Base-by-base conservation (phyloP, 148 eudicot genomes). In the Oxyria digyna region DNA sequence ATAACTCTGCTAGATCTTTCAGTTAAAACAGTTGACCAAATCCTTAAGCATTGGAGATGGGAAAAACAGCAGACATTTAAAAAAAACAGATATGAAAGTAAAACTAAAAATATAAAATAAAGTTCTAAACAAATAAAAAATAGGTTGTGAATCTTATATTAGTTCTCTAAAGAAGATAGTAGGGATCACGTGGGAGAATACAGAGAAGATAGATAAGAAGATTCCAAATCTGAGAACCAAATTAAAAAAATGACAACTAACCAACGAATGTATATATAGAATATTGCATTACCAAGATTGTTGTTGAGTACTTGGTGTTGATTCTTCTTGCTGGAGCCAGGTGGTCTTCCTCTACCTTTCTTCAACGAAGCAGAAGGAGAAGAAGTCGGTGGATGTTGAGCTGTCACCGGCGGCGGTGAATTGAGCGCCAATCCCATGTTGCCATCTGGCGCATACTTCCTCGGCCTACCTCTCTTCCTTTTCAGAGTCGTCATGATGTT, bases 401-500 rank as follows among this genome's bases (percentile, higher is more conserved):
- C 65, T 41, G 57, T 62, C 68, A 9, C 57, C 40, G 55, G 21
- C 15, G 74, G 67, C 0, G 78, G 68, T 15, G 71, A 35, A 0
- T 67, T 29, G 46, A 68, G 52, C 1, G 69, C 68, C 17, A 67
- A 69, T 11, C 74, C 27, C 75, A 71, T 74, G 40, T 79, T 45
- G 8, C 76, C 76, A 69, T 77, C 87, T 10, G 82, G 64, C 15
- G 70, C 78, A 66, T 84, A 81, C 80, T 84, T 84, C 71, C 85
- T 73, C 5, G 87, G 87, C 71, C 87, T 75, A 46, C 87, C 87
- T 43, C 87, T 74, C 72, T 72, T 84, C 81, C 75, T 72, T 78
- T 71, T 81, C 13, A 24, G 23, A 40, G 67, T 46, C 42, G 13
- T 49, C 57, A 68, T 48, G 15, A 72, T 67, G 9, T 62, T 49